Percentiles rank a stretch among this genome's conserved stretches.
phyloP scores from a whole-genome alignment of 768 basidiomycete species.

The Rubroboletus satanas region DNA sequence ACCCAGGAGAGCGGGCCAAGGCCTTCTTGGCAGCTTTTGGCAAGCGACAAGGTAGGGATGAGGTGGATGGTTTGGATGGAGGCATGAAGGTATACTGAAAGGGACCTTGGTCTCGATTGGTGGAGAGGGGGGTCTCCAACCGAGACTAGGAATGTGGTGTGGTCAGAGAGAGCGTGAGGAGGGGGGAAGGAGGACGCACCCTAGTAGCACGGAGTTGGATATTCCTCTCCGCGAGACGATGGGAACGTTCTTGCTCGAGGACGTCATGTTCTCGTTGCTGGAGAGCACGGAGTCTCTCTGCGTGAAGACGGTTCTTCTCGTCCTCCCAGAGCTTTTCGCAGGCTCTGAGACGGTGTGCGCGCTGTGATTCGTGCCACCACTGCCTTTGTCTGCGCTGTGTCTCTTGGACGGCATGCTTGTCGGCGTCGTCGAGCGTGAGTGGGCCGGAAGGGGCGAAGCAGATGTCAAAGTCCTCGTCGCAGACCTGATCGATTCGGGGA shows the following conservation, averaged over 20 bases:
- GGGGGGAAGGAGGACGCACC: constrained; percentile 14
- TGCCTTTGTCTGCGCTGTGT: constrained; percentile 33
- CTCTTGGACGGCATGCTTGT: constrained; percentile 37
- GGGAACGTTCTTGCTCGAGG: constrained; percentile 28
- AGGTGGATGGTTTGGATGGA: constrained; percentile 20
- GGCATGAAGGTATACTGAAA: constrained; percentile 35
- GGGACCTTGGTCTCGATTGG: constrained; percentile 21
- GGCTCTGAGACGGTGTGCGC: constrained; percentile 39
- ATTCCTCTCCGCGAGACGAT: constrained; percentile 17
- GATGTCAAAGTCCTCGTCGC: constrained; percentile 43
- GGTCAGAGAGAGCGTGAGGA: constrained; percentile 1
- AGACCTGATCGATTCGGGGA: constrained; percentile 59
- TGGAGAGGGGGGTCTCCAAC: not conserved
- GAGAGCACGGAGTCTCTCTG: constrained; percentile 35
- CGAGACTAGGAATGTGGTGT: constrained; percentile 14
- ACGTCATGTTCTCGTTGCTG: constrained; percentile 31
- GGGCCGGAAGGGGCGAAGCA: constrained; percentile 38
- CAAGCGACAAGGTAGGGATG: constrained; percentile 18
- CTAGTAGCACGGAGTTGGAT: constrained; percentile 11
- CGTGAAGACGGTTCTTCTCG: constrained; percentile 41
- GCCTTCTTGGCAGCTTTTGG: constrained; percentile 12
- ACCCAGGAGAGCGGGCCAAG: constrained; percentile 7
- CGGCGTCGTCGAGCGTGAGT: constrained; percentile 39
- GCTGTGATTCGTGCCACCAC: constrained; percentile 34
- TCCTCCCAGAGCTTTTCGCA: constrained; percentile 49